These are phyloP conservation scores for Chalciporus chontae DNA, from an alignment of 768 basidiomycete species.

Conservation along the genomic window DNA sequence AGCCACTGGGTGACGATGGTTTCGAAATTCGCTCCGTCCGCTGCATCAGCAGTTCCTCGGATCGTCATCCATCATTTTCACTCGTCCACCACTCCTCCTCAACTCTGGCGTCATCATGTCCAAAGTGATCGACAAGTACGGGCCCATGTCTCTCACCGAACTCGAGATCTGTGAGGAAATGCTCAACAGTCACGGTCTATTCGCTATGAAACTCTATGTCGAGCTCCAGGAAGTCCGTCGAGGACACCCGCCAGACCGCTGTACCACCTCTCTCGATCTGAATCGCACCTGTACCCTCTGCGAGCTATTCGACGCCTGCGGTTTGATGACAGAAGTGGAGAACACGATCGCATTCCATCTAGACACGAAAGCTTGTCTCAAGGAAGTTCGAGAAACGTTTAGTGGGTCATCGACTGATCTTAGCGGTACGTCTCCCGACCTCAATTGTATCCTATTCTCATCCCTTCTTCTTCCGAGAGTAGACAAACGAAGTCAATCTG, in stretches of 20 bases:
- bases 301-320: conserved; percentile 5
- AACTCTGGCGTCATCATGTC: no score
- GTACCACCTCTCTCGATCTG: neutral
- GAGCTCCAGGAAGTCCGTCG: conserved; percentile 2
- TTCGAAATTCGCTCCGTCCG: no score
- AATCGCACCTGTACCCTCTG: conserved; percentile 10
- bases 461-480: neutral
- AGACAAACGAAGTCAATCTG: conserved; percentile 3
- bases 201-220: conserved; percentile 10
- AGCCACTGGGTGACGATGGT: no score
- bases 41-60: no score
- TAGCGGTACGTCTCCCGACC: conserved; percentile 1
- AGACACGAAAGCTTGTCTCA: conserved; percentile 6
- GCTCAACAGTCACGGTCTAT: conserved; percentile 9
- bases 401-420: conserved; percentile 3
- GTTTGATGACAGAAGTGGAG: conserved; percentile 7
- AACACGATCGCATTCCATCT: conserved; percentile 6
- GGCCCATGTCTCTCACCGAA: conserved; percentile 13
- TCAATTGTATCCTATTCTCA: neutral
- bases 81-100: no score
- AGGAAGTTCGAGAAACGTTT: neutral
- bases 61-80: no score
- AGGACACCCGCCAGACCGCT: neutral
- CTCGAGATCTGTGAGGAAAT: conserved; percentile 13
- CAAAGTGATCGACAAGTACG: no score